Base-by-base conservation (phyloP, 306 rosid genomes). In the Casuarina cunninghamiana region DNA sequence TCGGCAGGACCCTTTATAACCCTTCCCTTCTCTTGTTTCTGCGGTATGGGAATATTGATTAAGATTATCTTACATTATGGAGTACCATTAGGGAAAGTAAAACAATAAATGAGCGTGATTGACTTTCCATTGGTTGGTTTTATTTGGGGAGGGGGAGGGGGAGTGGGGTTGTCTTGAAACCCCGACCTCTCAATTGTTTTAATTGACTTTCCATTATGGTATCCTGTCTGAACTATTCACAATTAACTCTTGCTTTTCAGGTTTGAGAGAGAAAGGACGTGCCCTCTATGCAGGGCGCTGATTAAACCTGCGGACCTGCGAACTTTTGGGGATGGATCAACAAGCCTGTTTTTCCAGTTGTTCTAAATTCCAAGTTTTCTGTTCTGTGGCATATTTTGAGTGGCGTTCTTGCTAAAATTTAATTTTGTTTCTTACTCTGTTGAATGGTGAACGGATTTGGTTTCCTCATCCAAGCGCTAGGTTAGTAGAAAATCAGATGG, bases 241-340 rank as follows among this genome's bases (percentile, higher is more conserved):
- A 66, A 75, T 50, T 3, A 61, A 50, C 37, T 46, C 80, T 75
- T 49, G 16, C 63, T 83, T 84, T 82, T 83, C 89, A 95, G 97
- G 98, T 89, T 95, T 80, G 98, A 92, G 80, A 91, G 98, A 84
- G 97, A 89, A 81, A 80, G 97, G 76, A 92, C 97, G 68, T 92
- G 98, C 86, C 98, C 98, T 53, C 71, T 92, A 39, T 95, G 98
- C 88, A 81, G 98, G 79, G 93, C 96, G 10, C 48, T 86, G 84
- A 92, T 95, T 17, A 92, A 89, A 83, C 86, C 89, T 53, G 93
- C 91, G 12, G 93, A 89, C 79, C 75, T 91, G 63, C 79, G 87
- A 74, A 87, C 98, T 51, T 95, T 86, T 45, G 93, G 97, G 66
- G 97, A 95, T 38, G 97, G 98, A 54, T 95, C 98, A 3, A 94